These are phyloP conservation scores for Penicillium aurantiogriseum DNA, from an alignment of 2,329 filamentous ascomycete genomes.

Conservation along the genomic window DNA sequence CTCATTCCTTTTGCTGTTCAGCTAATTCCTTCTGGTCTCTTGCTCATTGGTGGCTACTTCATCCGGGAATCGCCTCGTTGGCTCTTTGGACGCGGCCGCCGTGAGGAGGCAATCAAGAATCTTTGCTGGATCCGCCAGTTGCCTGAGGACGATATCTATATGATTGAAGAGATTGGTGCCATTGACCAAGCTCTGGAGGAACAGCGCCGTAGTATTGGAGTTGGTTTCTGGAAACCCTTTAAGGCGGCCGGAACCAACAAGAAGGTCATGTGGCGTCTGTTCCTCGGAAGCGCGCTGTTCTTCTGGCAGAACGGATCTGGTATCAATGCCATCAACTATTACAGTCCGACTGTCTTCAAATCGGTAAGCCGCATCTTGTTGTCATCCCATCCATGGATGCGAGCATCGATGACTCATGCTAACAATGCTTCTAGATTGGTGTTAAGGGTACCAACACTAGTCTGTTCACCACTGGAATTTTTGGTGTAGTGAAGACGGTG, in stretches of 20 bases:
- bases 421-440: slow-evolving; percentile 48
- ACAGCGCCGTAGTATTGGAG: slow-evolving; percentile 61
- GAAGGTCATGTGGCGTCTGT: slow-evolving; percentile 67
- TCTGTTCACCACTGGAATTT: slow-evolving; percentile 70
- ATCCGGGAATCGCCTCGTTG: slow-evolving; percentile 67
- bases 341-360: slow-evolving; percentile 66
- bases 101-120: slow-evolving; percentile 62
- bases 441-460: slow-evolving; percentile 59
- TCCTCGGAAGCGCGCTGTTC: slow-evolving; percentile 72
- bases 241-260: slow-evolving; percentile 53
- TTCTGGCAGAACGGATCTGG: slow-evolving; percentile 75
- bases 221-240: slow-evolving; percentile 75
- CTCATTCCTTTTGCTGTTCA: slow-evolving; percentile 45
- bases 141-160: slow-evolving; percentile 54
- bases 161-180: slow-evolving; percentile 69
- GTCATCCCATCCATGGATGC: background rate
- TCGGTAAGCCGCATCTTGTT: slow-evolving; percentile 9
- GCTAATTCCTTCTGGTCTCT: slow-evolving; percentile 42
- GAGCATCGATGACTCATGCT: background rate
- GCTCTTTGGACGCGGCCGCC: slow-evolving; percentile 66
- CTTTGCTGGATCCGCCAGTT: slow-evolving; percentile 49
- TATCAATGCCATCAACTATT: slow-evolving; percentile 80
- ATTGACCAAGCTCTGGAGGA: slow-evolving; percentile 69
- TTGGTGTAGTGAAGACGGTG: slow-evolving; percentile 71
- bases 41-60: slow-evolving; percentile 58